Conservation (phyloP, 768 basidiomycete genomes). For the Tulasnella sp. region DNA sequence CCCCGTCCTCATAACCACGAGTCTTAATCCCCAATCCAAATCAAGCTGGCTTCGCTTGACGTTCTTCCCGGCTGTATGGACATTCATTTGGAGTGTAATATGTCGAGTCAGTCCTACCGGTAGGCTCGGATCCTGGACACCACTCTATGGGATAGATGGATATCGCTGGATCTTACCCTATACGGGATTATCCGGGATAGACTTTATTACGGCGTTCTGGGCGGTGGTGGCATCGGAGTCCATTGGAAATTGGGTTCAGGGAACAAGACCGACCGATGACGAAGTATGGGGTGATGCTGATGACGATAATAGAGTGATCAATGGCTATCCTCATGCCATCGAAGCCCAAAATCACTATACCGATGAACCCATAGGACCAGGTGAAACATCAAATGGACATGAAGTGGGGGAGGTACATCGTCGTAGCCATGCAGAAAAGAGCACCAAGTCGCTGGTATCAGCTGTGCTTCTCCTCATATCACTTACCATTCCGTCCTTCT, state of each 20-base stretch:
- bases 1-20: background rate
- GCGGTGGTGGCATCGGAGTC: conserved; percentile 49
- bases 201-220: conserved; percentile 70
- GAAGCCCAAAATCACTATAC: background rate
- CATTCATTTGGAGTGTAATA: conserved; percentile 35
- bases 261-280: conserved; percentile 30
- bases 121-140: conserved; percentile 58
- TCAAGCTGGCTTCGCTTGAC: background rate
- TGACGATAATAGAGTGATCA: conserved; percentile 10
- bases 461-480: conserved; percentile 24
- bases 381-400: conserved; percentile 14
- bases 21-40: background rate
- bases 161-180: conserved; percentile 54
- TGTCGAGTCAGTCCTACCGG: conserved; percentile 54
- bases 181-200: conserved; percentile 46
- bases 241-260: conserved; percentile 24
- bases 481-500: conserved; percentile 42
- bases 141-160: conserved; percentile 35
- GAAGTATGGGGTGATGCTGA: conserved; percentile 9
- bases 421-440: no score
- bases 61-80: conserved; percentile 13
- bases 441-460: conserved; percentile 30
- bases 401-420: conserved; percentile 27
- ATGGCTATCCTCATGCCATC: conserved; percentile 16
- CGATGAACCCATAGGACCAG: conserved; percentile 11